These are phyloP conservation scores for Annulohypoxylon maeteangense DNA, from an alignment of 495 filamentous ascomycete genomes.

Conservation along the genomic window DNA sequence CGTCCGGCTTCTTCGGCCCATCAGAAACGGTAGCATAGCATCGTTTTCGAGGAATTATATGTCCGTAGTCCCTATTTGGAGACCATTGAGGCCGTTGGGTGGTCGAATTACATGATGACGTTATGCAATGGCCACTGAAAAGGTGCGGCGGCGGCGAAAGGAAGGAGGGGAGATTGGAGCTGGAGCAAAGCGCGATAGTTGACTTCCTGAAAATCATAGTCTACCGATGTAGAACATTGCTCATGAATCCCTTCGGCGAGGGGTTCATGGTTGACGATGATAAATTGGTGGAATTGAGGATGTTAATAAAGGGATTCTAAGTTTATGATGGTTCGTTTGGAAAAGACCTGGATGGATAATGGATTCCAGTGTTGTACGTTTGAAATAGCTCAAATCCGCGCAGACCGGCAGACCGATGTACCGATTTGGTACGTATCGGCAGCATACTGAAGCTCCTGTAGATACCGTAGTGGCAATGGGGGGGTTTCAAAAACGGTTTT, in stretches of 20 bases:
- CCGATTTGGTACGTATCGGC: slow-evolving; percentile 1
- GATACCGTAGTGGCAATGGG: no score
- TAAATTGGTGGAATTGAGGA: neutral
- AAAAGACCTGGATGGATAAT: neutral
- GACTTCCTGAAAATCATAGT: slow-evolving; percentile 54
- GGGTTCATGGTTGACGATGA: slow-evolving; percentile 30
- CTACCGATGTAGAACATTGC: slow-evolving; percentile 33
- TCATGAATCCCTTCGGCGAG: slow-evolving; percentile 29
- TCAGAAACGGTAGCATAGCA: slow-evolving; percentile 50
- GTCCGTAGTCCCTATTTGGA: slow-evolving; percentile 2
- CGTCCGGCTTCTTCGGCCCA: slow-evolving; percentile 31
- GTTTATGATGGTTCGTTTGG: slow-evolving; percentile 3
- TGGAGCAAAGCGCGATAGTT: slow-evolving; percentile 43
- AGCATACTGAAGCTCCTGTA: neutral
- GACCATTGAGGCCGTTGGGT: slow-evolving; percentile 18
- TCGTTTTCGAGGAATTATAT: slow-evolving; percentile 20
- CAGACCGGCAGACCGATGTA: slow-evolving; percentile 33
- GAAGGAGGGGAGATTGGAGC: slow-evolving; percentile 32
- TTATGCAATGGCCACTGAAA: slow-evolving; percentile 22
- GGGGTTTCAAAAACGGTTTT: no score
- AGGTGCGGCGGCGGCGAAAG: slow-evolving; percentile 31
- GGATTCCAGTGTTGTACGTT: slow-evolving; percentile 6
- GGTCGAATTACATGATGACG: slow-evolving; percentile 47
- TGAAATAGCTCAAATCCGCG: slow-evolving; percentile 41
- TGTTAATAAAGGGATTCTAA: slow-evolving; percentile 17